These are phyloP conservation scores for Pezizomycotina sp. DNA, from an alignment of 2,329 filamentous ascomycete genomes.

Conservation along the genomic window DNA sequence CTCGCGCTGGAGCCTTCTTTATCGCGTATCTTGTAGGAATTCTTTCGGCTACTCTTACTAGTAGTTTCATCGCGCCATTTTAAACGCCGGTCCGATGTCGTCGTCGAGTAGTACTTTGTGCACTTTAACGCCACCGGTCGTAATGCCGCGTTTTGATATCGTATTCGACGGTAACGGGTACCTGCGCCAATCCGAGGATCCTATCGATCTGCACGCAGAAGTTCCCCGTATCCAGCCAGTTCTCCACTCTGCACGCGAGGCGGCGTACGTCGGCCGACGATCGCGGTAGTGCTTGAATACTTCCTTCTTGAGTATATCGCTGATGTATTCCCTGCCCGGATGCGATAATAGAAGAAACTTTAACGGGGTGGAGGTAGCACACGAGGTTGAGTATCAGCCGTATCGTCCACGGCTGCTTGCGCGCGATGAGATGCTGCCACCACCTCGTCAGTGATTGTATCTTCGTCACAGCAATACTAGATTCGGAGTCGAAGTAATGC, in stretches of 20 bases:
- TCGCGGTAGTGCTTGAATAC: constrained; percentile 36
- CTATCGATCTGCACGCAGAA: constrained; percentile 36
- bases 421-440: too few relatives aligned
- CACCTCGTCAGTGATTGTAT: too few relatives aligned
- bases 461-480: too few relatives aligned
- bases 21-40: constrained; percentile 15
- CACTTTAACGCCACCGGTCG: constrained; percentile 14
- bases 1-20: constrained; percentile 17
- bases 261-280: constrained; percentile 32
- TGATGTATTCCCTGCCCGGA: constrained; percentile 37
- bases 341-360: constrained; percentile 36
- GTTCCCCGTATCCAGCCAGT: constrained; percentile 38
- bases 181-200: constrained; percentile 33
- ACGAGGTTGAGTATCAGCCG: constrained; percentile 35
- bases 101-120: constrained; percentile 15
- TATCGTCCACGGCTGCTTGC: constrained; percentile 36
- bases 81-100: constrained; percentile 12
- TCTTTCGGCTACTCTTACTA: constrained; percentile 9
- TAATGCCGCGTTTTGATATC: constrained; percentile 32
- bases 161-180: constrained; percentile 35
- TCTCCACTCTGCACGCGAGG: constrained; percentile 34
- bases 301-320: constrained; percentile 33
- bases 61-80: constrained; percentile 13
- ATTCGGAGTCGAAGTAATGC: too few relatives aligned
- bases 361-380: constrained; percentile 38